These are phyloP conservation scores for Aspergillus thermomutatus DNA, from an alignment of 2,329 filamentous ascomycete species.

Conservation along the genomic window DNA sequence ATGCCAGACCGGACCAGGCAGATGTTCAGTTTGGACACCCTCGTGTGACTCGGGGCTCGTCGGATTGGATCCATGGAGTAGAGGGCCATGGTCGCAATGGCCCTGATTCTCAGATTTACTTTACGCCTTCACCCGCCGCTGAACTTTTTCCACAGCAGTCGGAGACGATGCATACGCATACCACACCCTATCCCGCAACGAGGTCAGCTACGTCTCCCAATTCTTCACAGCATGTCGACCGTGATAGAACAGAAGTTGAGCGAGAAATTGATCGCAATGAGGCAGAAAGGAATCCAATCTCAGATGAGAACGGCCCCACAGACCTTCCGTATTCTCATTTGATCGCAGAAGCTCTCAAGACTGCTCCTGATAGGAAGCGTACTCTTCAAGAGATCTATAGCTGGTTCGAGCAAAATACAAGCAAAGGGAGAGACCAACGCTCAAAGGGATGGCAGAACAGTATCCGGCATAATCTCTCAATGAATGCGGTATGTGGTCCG, in stretches of 20 bases:
- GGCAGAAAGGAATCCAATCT: slow-evolving; percentile 17
- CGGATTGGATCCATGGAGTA: slow-evolving; percentile 14
- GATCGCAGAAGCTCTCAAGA: slow-evolving; percentile 72
- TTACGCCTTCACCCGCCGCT: slow-evolving; percentile 5
- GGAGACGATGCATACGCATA: background rate
- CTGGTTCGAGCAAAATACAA: slow-evolving; percentile 82
- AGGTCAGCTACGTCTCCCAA: slow-evolving; percentile 21
- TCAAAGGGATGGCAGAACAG: slow-evolving; percentile 89
- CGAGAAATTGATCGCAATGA: slow-evolving; percentile 19
- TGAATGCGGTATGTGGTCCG: slow-evolving; percentile 72
- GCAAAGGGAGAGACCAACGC: slow-evolving; percentile 61
- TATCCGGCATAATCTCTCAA: slow-evolving; percentile 91
- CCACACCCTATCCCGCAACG: slow-evolving; percentile 2
- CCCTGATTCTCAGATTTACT: slow-evolving; percentile 7
- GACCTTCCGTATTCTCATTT: slow-evolving; percentile 77
- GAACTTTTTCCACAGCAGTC: slow-evolving; percentile 7
- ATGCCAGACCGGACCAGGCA: slow-evolving; percentile 11
- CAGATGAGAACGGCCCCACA: slow-evolving; percentile 29
- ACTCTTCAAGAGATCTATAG: slow-evolving; percentile 82
- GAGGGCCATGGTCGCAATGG: background rate
- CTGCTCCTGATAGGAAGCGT: slow-evolving; percentile 65
- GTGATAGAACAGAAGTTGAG: slow-evolving; percentile 8
- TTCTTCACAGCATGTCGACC: slow-evolving; percentile 9
- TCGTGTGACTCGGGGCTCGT: slow-evolving; percentile 4
- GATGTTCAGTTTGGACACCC: slow-evolving; percentile 8